Evolutionary conservation across 2,329 filamentous ascomycete genomes (phyloP).

Genomic region (Alternaria sp.): DNA sequence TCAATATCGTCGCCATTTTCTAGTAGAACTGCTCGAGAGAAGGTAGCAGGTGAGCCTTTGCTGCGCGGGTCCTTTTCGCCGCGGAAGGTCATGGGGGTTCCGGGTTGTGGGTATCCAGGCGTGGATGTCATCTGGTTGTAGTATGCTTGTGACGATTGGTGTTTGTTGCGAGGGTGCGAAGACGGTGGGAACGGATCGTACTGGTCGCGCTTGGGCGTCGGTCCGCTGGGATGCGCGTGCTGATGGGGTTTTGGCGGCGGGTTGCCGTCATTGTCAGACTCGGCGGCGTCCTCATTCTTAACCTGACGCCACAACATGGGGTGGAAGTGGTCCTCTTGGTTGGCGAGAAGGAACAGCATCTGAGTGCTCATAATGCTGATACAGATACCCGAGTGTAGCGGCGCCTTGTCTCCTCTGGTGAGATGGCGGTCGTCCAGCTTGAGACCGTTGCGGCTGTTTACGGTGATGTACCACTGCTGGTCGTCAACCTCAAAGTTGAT

Average conservation of each 20-base stretch:
- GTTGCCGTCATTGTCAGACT: conserved; percentile 49
- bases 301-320: conserved; percentile 70
- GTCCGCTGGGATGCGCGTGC: conserved; percentile 41
- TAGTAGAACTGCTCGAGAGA: conserved; percentile 58
- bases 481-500: conserved; percentile 54
- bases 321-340: conserved; percentile 72
- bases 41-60: conserved; percentile 56
- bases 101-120: conserved; percentile 40
- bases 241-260: conserved; percentile 40
- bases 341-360: conserved; percentile 98
- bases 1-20: conserved; percentile 68
- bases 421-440: conserved; percentile 78
- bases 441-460: conserved; percentile 90
- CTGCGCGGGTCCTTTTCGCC: conserved; percentile 42
- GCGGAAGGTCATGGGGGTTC: conserved; percentile 46
- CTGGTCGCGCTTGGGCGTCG: conserved; percentile 46
- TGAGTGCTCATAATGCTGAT: conserved; percentile 91
- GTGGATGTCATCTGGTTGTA: conserved; percentile 46
- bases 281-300: conserved; percentile 43
- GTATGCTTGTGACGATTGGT: conserved; percentile 38
- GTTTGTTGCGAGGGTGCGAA: conserved; percentile 41
- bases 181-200: conserved; percentile 48
- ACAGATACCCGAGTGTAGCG: conserved; percentile 83
- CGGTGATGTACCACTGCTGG: conserved; percentile 78
- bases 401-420: conserved; percentile 68